Evolutionary conservation across 495 filamentous ascomycete species (phyloP), one percentile per base, ranked within the genome.

Genomic region (Lasiosphaeria hispida): DNA sequence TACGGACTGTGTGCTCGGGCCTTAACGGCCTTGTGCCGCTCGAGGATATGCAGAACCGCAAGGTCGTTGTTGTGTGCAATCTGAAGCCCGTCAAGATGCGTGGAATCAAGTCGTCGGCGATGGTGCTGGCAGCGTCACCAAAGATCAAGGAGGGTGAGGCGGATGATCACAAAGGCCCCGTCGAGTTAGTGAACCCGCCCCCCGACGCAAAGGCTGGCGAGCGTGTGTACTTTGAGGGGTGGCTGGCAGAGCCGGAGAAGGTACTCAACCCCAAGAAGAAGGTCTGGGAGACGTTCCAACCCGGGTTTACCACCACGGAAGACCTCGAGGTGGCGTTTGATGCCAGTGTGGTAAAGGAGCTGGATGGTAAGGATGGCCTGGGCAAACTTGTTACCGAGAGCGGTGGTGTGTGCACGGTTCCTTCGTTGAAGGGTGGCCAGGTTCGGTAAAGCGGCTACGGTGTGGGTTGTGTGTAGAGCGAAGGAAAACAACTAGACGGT

Each of bases 1-100:
- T 91, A 51, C 88, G 94, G 10, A 97, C 94, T 6, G 93, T 98
- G 11, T 97, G 95, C 81, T 97, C 93, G 3, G 94, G 94, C 19
- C 77, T 98, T 57, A 96, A 96, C 72, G 95, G 95, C 1, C 81
- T 97, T 14, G 73, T 98, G 1, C 94, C 94, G 0, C 80, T 98
- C 50, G 90, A 86, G 73, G 91, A 96, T 73, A 96, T 98, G 95
- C 94, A 98, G 72, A 85, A 82, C 66, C 88, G 95, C 65, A 96
- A 93, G 79, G 90, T 98, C 45, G 84, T 97, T 41, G 88, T 90
- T 10, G 92, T 98, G 18, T 95, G 91, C 79, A 98, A 98, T 73
- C 80, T 98, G 64, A 98, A 98, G 82, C 94, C 94, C 10, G 94
- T 96, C 62, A 97, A 93, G 65, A 97, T 98, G 94, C 87, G 95